Evolutionary conservation across 768 basidiomycete genomes (phyloP).

Genomic region (Leccinum truebloodii): DNA sequence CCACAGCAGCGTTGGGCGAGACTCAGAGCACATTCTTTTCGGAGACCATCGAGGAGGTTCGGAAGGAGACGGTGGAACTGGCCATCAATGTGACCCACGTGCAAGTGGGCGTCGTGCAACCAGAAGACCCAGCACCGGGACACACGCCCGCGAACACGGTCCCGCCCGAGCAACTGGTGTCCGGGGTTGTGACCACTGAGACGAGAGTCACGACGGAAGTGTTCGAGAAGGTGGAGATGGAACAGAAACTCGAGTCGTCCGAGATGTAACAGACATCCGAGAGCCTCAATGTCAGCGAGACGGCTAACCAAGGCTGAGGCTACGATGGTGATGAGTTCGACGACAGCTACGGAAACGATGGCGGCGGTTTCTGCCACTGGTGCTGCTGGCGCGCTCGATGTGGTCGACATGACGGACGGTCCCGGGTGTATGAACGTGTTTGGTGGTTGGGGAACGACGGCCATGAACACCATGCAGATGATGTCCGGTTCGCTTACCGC

Average conservation of each 20-base stretch:
- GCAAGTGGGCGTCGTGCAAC: not conserved
- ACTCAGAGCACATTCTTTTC: slow-evolving; percentile 2
- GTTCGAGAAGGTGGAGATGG: no score
- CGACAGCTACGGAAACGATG: no score
- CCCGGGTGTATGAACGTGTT: not conserved
- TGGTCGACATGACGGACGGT: not conserved
- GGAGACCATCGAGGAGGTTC: slow-evolving; percentile 1
- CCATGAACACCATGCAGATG: no score
- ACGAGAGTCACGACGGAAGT: no score
- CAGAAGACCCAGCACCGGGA: slow-evolving; percentile 13
- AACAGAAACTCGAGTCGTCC: slow-evolving; percentile 8
- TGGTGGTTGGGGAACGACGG: not conserved
- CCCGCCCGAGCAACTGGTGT: slow-evolving; percentile 23
- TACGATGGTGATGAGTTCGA: not conserved
- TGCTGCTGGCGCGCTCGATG: not conserved
- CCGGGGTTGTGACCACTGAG: no score
- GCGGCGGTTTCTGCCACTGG: no score
- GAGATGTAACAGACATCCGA: slow-evolving; percentile 11
- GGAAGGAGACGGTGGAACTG: slow-evolving; percentile 4
- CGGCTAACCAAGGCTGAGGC: not conserved
- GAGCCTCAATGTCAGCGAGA: not conserved
- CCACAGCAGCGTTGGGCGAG: slow-evolving; percentile 18
- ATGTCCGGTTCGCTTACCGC: no score
- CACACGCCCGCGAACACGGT: slow-evolving; percentile 32
- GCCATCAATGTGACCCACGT: slow-evolving; percentile 16